Evolutionary conservation across 2,329 filamentous ascomycete species (phyloP).

Genomic region (Xylaria digitata): DNA sequence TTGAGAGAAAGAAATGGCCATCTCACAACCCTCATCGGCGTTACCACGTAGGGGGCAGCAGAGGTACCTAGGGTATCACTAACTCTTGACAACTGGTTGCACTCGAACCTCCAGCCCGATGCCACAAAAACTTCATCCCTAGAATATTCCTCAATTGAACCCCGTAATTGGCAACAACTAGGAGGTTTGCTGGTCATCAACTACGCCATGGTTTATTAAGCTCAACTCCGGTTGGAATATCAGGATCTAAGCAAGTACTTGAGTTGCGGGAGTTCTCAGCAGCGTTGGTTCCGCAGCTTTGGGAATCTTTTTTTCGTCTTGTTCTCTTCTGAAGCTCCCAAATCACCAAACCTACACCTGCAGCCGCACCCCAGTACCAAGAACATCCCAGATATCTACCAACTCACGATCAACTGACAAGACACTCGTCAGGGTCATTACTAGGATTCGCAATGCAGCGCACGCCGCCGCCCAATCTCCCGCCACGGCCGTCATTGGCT

Average conservation of each 20-base stretch:
- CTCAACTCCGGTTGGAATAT: not conserved
- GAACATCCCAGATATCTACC: not conserved
- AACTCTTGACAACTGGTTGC: not conserved
- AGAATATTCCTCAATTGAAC: too few species aligned
- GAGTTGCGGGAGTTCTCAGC: not conserved
- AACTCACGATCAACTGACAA: too few species aligned
- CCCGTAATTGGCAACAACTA: not conserved
- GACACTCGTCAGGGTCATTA: too few species aligned
- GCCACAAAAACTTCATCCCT: not conserved
- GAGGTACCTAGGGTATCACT: not conserved
- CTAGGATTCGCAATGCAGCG: slow-evolving; percentile 12
- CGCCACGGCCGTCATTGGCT: not conserved
- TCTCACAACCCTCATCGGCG: not conserved
- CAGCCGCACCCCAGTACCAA: too few species aligned
- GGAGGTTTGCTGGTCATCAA: not conserved
- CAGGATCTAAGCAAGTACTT: not conserved
- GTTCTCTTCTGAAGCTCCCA: not conserved
- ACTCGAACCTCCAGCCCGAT: too few species aligned
- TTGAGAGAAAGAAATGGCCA: not conserved
- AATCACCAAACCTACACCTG: not conserved
- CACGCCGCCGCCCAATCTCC: slow-evolving; percentile 1
- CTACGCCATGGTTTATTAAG: not conserved
- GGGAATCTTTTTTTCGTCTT: too few species aligned
- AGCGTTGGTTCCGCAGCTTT: not conserved
- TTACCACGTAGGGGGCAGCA: not conserved